phyloP scores from a whole-genome alignment of 2,329 filamentous ascomycete species.

The Dendrostoma leiphaemia region DNA sequence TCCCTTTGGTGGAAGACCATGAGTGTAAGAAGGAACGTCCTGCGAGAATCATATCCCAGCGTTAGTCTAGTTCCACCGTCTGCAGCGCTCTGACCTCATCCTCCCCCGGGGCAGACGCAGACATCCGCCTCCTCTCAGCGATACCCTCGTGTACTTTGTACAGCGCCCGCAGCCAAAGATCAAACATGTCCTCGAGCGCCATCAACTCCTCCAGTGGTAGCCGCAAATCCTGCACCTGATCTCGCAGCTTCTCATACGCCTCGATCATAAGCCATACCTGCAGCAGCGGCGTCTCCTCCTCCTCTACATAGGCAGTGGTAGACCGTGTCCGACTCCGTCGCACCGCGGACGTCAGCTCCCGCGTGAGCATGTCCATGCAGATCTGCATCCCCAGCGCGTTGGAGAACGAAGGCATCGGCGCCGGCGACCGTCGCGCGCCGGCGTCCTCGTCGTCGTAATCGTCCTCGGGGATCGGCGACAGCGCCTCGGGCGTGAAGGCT shows the following conservation, averaged over 20 bases:
- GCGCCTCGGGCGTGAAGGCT: slow-evolving; percentile 36
- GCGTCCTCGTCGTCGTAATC: slow-evolving; percentile 1
- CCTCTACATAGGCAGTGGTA: too few species aligned
- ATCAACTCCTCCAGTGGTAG: slow-evolving; percentile 27
- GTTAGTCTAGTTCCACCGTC: slow-evolving; percentile 21
- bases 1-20: not conserved
- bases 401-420: too few species aligned
- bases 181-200: slow-evolving; percentile 42
- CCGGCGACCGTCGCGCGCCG: slow-evolving; percentile 14
- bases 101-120: slow-evolving; percentile 26
- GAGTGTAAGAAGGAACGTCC: too few species aligned
- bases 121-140: slow-evolving; percentile 25
- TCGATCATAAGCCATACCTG: slow-evolving; percentile 59
- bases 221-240: slow-evolving; percentile 38
- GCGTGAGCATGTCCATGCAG: slow-evolving; percentile 48
- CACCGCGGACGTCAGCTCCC: slow-evolving; percentile 46
- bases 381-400: slow-evolving; percentile 47
- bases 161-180: slow-evolving; percentile 50
- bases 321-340: slow-evolving; percentile 19
- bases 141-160: slow-evolving; percentile 44
- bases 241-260: slow-evolving; percentile 52
- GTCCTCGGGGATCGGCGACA: slow-evolving; percentile 28
- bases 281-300: slow-evolving; percentile 40
- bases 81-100: slow-evolving; percentile 32
- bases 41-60: not conserved